phyloP scores from a whole-genome alignment of 768 basidiomycete genomes.

The Omphalotus guepiniiformis region DNA sequence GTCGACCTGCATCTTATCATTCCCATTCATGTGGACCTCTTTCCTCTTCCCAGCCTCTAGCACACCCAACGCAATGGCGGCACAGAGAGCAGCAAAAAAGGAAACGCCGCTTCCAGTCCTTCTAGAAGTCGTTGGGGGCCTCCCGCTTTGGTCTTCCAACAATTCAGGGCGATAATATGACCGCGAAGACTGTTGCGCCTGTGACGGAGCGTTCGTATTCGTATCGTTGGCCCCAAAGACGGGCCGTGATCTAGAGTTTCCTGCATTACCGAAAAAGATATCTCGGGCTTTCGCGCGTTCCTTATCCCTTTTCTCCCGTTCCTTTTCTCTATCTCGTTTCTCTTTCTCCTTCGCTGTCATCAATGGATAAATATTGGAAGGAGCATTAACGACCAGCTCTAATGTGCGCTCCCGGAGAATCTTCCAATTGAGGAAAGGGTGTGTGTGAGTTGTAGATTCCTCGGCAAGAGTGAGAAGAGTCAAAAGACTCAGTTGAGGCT shows the following conservation, averaged over 20 bases:
- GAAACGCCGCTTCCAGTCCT: constrained; percentile 22
- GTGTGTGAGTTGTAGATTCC: constrained; percentile 9
- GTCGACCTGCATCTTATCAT: background rate
- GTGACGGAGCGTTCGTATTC: background rate
- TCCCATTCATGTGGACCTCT: background rate
- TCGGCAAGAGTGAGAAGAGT: constrained; percentile 11
- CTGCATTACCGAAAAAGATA: background rate
- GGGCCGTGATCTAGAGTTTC: background rate
- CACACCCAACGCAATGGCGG: constrained; percentile 57
- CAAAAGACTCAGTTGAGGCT: constrained; percentile 7
- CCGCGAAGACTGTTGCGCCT: background rate
- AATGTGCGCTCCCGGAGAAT: constrained; percentile 12
- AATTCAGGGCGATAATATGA: background rate
- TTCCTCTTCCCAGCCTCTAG: background rate
- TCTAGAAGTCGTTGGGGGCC: background rate
- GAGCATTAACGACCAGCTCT: constrained; percentile 8
- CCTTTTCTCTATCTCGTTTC: constrained; percentile 16
- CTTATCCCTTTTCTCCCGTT: constrained; percentile 7
- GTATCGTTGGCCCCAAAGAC: background rate
- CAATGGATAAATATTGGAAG: background rate
- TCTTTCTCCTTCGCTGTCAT: constrained; percentile 11
- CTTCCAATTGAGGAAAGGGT: constrained; percentile 15
- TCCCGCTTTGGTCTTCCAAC: background rate
- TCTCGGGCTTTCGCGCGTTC: constrained; percentile 1
- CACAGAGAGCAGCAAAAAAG: constrained; percentile 58